phyloP scores from a whole-genome alignment of 2,329 filamentous ascomycete genomes.

The Alternaria gaisen region DNA sequence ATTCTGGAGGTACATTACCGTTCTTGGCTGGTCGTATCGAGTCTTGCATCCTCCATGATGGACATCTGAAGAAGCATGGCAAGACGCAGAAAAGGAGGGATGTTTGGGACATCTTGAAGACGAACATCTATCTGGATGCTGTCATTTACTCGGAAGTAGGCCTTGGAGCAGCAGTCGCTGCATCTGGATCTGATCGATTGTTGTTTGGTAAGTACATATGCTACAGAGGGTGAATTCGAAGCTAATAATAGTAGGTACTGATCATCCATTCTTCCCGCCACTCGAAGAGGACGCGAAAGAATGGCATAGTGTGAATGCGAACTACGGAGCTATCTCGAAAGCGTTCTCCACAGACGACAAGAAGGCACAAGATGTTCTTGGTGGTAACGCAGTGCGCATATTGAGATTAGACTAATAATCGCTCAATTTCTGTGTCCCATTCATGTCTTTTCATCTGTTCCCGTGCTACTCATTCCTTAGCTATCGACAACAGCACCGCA shows the following conservation, averaged over 20 bases:
- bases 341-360: constrained; percentile 58
- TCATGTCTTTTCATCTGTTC: background rate
- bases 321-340: constrained; percentile 64
- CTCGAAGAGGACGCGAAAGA: constrained; percentile 68
- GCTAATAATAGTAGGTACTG: constrained; percentile 67
- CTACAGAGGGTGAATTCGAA: constrained; percentile 2
- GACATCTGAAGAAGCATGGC: constrained; percentile 72
- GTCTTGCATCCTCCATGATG: constrained; percentile 85
- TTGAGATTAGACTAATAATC: constrained; percentile 47
- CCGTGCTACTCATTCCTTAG: background rate
- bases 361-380: constrained; percentile 64
- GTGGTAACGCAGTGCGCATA: constrained; percentile 66
- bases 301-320: constrained; percentile 74
- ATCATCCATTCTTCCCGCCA: constrained; percentile 87
- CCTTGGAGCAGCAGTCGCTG: constrained; percentile 73
- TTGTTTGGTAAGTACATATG: constrained; percentile 69
- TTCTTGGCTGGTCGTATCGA: constrained; percentile 90
- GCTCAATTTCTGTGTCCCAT: background rate
- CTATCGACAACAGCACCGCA: background rate
- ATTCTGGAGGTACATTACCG: constrained; percentile 87
- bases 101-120: constrained; percentile 71
- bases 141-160: constrained; percentile 83
- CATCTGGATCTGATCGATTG: constrained; percentile 72
- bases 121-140: constrained; percentile 87
- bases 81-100: constrained; percentile 65